Base-by-base conservation (phyloP, 2,329 filamentous ascomycete species). In the Aureobasidium pullulans region DNA sequence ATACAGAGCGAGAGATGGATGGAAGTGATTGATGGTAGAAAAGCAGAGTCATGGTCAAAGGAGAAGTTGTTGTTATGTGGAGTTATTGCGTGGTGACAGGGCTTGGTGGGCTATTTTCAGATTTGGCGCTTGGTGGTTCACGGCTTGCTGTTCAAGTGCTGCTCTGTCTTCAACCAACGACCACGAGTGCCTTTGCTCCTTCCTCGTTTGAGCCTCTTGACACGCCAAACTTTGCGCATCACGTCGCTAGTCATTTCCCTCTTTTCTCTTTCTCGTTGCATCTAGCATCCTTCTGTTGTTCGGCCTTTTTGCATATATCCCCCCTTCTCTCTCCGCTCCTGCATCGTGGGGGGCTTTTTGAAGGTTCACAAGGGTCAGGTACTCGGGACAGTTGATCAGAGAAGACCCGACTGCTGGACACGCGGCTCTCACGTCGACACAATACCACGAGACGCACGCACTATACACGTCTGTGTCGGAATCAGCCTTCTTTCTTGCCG, bases 341-440 rank as follows among this genome's bases (percentile, higher is more conserved):
- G 50, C 50, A 8, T 53, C 50, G 50, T 53, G 50, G 37, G 39
- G 46, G 34, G 34, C 34, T 40, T 52, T 52, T 34, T 52, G 34
- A 52, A 52, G 48, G 48, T 52, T 52, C 48, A 32, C 50, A 43
- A 53, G 50, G 39, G 50, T 53, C 50, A 43, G 50, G 37, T 53
- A 53, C 50, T 53, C 50, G 50, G 50, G 28, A 9, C 48, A 11
- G 48, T 52, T 28, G 32, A 37, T 32, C 13, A 9, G 32, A 36
- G 28, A 7, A 19, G 10, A n/a, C 31, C 23, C 36, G 49, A 15
- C 43, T 43, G 50, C 37, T 42, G 50, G 50, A 53, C 50, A 42
- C 50, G 50, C 39, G 39, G 37, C 50, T 43, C 37, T 32, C 15
- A 32, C 50, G 15, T 19, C 28, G 5, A 42, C 36, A 23, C 23